Evolutionary conservation across 2,329 filamentous ascomycete species (phyloP), one percentile per base, ranked within the genome.

Genomic region (Beauveria caledonica): DNA sequence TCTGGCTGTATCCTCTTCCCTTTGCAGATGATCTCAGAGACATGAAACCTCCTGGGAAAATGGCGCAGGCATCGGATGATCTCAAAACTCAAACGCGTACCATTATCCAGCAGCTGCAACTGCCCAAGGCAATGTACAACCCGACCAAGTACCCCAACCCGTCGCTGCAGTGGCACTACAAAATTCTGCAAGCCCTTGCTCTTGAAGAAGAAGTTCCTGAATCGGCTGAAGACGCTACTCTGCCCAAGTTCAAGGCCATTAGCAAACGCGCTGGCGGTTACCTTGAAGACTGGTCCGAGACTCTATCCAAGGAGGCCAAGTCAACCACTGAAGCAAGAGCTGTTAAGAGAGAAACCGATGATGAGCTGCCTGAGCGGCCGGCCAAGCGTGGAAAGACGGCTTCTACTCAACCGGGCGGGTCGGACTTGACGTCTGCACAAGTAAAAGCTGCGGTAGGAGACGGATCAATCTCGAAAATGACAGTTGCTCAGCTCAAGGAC

Each of bases 161-260:
- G 10, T 83, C 89, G 9, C 79, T 99, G 25, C 94, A 99, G 74
- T 99, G 93, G 92, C 94, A 97, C 76, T 99, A 97, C 78, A 87
- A 86, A 63, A 96, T 99, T 50, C 77, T 99, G 0, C 94, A 99
- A 74, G 88, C 90, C 7, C 81, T 97, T 61, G 94, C 94, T 0
- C 79, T 99, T 1, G 92, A 96, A 40, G 94, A 99, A 70, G 92
- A 97, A 65, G 76, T 96, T 1, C 92, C 92, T 0, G 87, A 89
- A 21, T 82, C 87, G 54, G 74, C 75, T 1, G 79, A 84, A 15
- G 94, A 99, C 69, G 86, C 88, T 64, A 97, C 94, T 0, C 71
- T 90, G 15, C 94, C 94, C 1, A 90, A 89, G 67, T 92, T 87
- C 73, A 87, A 84, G 66, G 90, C 95, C 65, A 97, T 99, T 60